Evolutionary conservation across 2,329 filamentous ascomycete species (phyloP).

Genomic region (Aphanoascus verrucosus): DNA sequence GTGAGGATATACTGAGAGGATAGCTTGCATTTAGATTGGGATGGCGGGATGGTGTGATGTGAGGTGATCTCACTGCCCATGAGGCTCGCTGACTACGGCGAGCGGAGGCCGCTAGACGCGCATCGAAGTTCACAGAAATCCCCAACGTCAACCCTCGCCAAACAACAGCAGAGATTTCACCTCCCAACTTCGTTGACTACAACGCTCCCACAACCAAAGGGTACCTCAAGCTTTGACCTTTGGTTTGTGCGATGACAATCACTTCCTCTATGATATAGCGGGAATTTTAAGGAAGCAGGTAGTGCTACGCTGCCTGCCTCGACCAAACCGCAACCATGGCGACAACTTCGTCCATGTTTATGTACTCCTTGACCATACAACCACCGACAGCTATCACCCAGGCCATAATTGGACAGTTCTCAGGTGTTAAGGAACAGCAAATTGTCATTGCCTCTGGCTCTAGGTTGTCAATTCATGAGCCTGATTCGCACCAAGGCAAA

Average conservation of each 20-base stretch:
- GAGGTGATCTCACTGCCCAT: constrained; percentile 1
- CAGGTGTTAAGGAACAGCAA: constrained; percentile 93
- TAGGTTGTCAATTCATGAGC: constrained; percentile 74
- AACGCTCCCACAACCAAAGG: too few species aligned
- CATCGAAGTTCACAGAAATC: constrained; percentile 12
- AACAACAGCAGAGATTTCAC: too few species aligned
- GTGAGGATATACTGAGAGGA: neutral
- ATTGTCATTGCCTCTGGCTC: constrained; percentile 91
- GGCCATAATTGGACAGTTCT: constrained; percentile 88
- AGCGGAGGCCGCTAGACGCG: constrained; percentile 2
- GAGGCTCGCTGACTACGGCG: neutral
- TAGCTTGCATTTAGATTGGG: neutral
- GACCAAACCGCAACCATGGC: constrained; percentile 55
- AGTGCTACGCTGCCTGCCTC: constrained; percentile 15
- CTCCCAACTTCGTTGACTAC: too few species aligned
- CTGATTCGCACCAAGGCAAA: constrained; percentile 75
- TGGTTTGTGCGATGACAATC: neutral
- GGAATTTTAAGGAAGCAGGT: constrained; percentile 4
- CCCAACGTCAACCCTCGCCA: constrained; percentile 1
- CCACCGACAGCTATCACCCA: constrained; percentile 80
- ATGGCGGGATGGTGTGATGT: neutral
- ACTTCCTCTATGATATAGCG: constrained; percentile 1
- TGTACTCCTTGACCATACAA: constrained; percentile 95
- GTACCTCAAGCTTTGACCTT: neutral
- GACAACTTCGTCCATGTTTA: constrained; percentile 95